Evolutionary conservation across 345 rosid species (phyloP), one percentile per base, ranked within the genome.

Genomic region (Carallia brachiata): DNA sequence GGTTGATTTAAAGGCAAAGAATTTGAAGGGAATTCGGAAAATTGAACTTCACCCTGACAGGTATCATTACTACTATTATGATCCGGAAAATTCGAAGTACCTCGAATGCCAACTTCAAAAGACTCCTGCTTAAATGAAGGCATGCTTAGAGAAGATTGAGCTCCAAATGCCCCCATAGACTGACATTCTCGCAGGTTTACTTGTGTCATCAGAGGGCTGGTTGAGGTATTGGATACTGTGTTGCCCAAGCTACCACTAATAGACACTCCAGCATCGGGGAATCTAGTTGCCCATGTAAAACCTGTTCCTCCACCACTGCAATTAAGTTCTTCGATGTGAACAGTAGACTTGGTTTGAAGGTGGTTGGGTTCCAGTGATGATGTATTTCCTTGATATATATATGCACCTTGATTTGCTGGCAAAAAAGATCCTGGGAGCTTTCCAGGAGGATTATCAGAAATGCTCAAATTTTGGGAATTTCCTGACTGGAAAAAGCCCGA

Each of bases 1-100:
- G 73, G 73, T 68, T 77, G 82, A 50, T 70, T 76, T 10, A 68
- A 18, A n/a, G 87, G 83, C 73, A 79, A 65, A 36, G 94, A 74
- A 67, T 75, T 78, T 7, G 91, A 80, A 9, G 85, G 78, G 65
- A 85, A 82, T 59, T 76, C 81, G 60, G 86, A 75, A 71, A 86
- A 62, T 18, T 79, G 81, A 59, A 68, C 75, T 19, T 77, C 80
- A 74, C 77, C 78, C 57, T 84, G 87, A 90, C 96, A 86, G 78
- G 65, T 73, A 30, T 77, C 79, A 48, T 64, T 79, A 70, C 68
- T 70, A 74, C 83, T 84, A 63, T 65, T 81, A 65, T 83, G 76
- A 72, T 83, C 88, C 30, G 82, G 62, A 61, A 84, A 79, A 74
- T 72, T 83, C 17, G 90, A 74, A 10, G 86, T 83, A 61, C 82